phyloP scores from a whole-genome alignment of 192 early-diverging fungal genomes.

The Podila horticola region DNA sequence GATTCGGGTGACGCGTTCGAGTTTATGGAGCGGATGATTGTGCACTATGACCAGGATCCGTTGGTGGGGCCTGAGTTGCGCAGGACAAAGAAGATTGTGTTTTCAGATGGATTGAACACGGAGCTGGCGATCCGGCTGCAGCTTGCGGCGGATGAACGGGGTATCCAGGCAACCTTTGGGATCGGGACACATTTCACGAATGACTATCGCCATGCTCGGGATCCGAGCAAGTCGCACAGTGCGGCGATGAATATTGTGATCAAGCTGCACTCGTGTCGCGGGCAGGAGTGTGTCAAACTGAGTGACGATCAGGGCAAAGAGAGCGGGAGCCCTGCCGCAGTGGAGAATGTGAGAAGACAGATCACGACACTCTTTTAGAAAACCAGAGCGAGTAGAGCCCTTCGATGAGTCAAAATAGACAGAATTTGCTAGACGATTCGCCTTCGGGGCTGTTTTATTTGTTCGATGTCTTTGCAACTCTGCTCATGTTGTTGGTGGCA shows the following conservation, averaged over 20 bases:
- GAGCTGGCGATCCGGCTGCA: slow-evolving; percentile 63
- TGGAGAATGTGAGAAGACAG: slow-evolving; percentile 54
- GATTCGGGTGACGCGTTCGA: slow-evolving; percentile 76
- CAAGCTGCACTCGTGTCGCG: slow-evolving; percentile 70
- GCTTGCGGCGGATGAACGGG: slow-evolving; percentile 49
- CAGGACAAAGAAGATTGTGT: slow-evolving; percentile 71
- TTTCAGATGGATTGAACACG: slow-evolving; percentile 74
- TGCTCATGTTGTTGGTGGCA: too few species aligned
- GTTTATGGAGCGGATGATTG: slow-evolving; percentile 66
- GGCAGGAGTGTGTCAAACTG: slow-evolving; percentile 71
- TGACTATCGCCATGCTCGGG: slow-evolving; percentile 60
- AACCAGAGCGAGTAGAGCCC: too few species aligned
- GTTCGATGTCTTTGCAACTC: too few species aligned
- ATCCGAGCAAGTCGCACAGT: slow-evolving; percentile 25
- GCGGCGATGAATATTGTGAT: slow-evolving; percentile 80
- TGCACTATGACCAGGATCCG: slow-evolving; percentile 74
- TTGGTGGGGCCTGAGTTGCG: slow-evolving; percentile 17
- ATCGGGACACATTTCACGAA: slow-evolving; percentile 84
- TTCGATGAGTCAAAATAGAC: too few species aligned
- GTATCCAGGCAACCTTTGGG: slow-evolving; percentile 69
- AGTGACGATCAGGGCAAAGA: slow-evolving; percentile 75
- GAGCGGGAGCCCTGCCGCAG: slow-evolving; percentile 62
- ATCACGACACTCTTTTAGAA: slow-evolving; percentile 5
- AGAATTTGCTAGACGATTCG: too few species aligned
- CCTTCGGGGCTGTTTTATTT: too few species aligned